A percentile compares a stretch with the other conserved stretches of the same genome.
phyloP scores from a whole-genome alignment of 2,329 filamentous ascomycete species.

The Hymenotorrendiella dingleyae region DNA sequence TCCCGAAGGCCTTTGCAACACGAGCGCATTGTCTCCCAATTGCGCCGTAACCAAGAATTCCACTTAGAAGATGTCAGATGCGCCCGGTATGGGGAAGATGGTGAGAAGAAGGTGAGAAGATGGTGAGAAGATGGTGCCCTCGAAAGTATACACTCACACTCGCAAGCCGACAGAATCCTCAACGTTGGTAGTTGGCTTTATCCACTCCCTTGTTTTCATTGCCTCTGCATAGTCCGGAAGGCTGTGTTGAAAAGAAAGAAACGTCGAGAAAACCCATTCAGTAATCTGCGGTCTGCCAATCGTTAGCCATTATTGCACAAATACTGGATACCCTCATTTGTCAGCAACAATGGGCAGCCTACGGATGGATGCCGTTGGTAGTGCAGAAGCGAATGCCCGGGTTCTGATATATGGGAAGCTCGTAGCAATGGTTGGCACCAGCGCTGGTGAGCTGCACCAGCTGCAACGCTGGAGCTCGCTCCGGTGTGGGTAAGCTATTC shows the following conservation, averaged over 20 bases:
- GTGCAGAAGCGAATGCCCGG: constrained; percentile 35
- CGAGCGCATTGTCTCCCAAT: constrained; percentile 49
- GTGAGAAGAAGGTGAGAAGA: neutral
- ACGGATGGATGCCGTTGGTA: constrained; percentile 39
- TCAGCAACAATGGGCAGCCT: constrained; percentile 13
- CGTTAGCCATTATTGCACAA: neutral
- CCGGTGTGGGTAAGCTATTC: constrained; percentile 29
- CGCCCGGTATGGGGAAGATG: neutral
- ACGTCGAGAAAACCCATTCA: constrained; percentile 37
- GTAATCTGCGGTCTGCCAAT: constrained; percentile 33
- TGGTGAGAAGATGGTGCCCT: too few relatives aligned
- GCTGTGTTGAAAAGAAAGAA: constrained; percentile 31
- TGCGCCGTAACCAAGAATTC: constrained; percentile 43
- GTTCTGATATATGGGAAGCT: constrained; percentile 32
- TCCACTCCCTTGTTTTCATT: constrained; percentile 30
- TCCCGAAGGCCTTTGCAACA: constrained; percentile 59
- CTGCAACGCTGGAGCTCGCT: constrained; percentile 33
- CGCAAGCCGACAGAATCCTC: constrained; percentile 3
- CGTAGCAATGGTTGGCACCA: constrained; percentile 39
- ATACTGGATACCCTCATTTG: neutral
- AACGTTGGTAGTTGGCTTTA: neutral
- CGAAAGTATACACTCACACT: neutral
- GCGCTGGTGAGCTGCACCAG: constrained; percentile 41
- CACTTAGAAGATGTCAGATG: neutral
- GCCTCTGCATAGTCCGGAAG: constrained; percentile 29